These are phyloP conservation scores for Striga hermonthica DNA, from an alignment of 305 asterid genomes.

Conservation along the genomic window DNA sequence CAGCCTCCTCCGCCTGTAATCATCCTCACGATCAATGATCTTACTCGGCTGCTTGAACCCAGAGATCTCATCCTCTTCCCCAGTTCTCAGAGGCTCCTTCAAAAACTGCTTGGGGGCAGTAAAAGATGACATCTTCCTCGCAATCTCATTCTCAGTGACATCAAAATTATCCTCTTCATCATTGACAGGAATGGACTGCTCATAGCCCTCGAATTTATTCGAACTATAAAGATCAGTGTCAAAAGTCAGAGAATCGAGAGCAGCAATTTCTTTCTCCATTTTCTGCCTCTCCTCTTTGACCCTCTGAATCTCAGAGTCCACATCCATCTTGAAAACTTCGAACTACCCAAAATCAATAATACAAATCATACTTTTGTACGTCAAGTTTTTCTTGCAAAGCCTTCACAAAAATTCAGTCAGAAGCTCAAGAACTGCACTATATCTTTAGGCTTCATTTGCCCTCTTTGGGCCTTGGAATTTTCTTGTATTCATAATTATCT, in stretches of 20 bases:
- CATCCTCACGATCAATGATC: slow-evolving; percentile 90
- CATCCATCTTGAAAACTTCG: slow-evolving; percentile 44
- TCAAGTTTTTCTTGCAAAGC: slow-evolving; percentile 73
- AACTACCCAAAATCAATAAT: slow-evolving; percentile 11
- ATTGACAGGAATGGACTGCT: slow-evolving; percentile 70
- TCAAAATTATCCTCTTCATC: slow-evolving; percentile 72
- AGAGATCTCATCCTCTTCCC: slow-evolving; percentile 59
- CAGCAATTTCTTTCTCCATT: slow-evolving; percentile 92
- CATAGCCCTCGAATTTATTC: slow-evolving; percentile 76
- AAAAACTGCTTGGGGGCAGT: slow-evolving; percentile 77
- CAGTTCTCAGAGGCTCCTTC: slow-evolving; percentile 63
- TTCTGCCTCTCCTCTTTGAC: slow-evolving; percentile 77
- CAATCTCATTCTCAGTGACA: slow-evolving; percentile 65
- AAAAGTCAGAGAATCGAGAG: slow-evolving; percentile 61
- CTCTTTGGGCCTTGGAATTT: slow-evolving; percentile 68
- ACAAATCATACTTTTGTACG: slow-evolving; percentile 61
- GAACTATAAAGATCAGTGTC: slow-evolving; percentile 72
- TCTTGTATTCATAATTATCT: slow-evolving; percentile 80
- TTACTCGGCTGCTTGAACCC: slow-evolving; percentile 74
- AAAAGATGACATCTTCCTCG: slow-evolving; percentile 70
- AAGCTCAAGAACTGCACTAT: no score
- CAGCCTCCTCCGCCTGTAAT: slow-evolving; percentile 74
- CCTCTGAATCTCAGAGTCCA: slow-evolving; percentile 63
- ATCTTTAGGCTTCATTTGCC: slow-evolving; percentile 36
- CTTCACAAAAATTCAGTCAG: slow-evolving; percentile 20